Conservation (phyloP, 495 filamentous ascomycete species). For the Hapsidospora chrysogenum region DNA sequence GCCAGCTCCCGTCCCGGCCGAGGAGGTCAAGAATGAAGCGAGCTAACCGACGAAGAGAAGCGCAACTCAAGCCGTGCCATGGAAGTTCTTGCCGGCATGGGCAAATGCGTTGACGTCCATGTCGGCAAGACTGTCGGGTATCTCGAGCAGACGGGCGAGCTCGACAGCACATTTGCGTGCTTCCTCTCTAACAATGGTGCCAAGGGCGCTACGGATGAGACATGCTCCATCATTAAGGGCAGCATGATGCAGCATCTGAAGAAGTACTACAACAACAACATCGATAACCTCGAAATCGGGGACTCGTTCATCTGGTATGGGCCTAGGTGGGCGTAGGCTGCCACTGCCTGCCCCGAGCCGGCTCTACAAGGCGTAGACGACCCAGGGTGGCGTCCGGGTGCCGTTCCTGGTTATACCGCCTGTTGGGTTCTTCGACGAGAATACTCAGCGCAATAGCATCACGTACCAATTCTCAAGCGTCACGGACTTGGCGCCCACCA, state of each 20-base stretch:
- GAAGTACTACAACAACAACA: conserved; percentile 45
- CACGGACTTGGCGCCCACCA: conserved; percentile 46
- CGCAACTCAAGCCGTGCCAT: conserved; percentile 18
- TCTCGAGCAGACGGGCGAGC: conserved; percentile 35
- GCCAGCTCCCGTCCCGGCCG: conserved; percentile 32
- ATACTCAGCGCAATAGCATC: conserved; percentile 18
- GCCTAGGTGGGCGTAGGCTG: conserved; percentile 45
- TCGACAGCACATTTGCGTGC: conserved; percentile 46
- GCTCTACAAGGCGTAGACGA: conserved; percentile 44
- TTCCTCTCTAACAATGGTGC: conserved; percentile 54
- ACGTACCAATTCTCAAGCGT: conserved; percentile 42
- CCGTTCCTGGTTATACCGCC: conserved; percentile 25
- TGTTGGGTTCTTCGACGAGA: conserved; percentile 10
- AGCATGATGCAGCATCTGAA: conserved; percentile 33
- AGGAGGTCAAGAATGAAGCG: conserved; percentile 8
- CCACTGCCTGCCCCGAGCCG: conserved; percentile 46
- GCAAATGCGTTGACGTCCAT: conserved; percentile 43
- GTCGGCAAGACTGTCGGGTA: conserved; percentile 42
- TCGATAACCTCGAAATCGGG: conserved; percentile 42
- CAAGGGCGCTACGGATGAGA: conserved; percentile 43
- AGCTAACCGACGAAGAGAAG: conserved; percentile 14
- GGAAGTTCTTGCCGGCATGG: conserved; percentile 48
- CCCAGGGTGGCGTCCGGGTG: conserved; percentile 42
- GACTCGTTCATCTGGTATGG: conserved; percentile 53
- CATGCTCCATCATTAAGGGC: conserved; percentile 32